Evolutionary conservation across 768 basidiomycete genomes (phyloP), one percentile per base, ranked within the genome.

Genomic region (Holtermannia corniformis): DNA sequence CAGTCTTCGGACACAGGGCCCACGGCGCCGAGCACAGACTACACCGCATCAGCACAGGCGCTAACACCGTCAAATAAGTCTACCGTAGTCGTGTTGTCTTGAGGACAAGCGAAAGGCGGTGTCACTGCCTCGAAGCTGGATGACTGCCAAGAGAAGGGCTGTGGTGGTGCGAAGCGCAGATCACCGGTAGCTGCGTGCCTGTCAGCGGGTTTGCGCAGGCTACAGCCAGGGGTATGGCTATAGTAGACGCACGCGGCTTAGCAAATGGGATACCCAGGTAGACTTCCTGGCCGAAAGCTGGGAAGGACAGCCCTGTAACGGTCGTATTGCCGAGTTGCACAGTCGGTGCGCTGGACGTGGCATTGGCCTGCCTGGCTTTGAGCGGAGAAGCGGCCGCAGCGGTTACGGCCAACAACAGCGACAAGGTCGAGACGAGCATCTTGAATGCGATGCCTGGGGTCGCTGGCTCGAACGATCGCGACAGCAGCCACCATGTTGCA

Each of bases 1-100:
- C 79, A 80, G 56, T 80, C 75, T 58, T 81, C 80, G 1, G 74
- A 75, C 25, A 26, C 19, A n/a, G n/a, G n/a, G n/a, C n/a, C n/a
- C n/a, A n/a, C n/a, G n/a, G n/a, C n/a, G n/a, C n/a, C n/a, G n/a
- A n/a, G n/a, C n/a, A n/a, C n/a, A n/a, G n/a, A n/a, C n/a, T n/a
- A n/a, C n/a, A n/a, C n/a, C n/a, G n/a, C n/a, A n/a, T n/a, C n/a
- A n/a, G n/a, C n/a, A n/a, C n/a, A n/a, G n/a, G n/a, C n/a, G n/a
- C n/a, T n/a, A n/a, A n/a, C n/a, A n/a, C n/a, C n/a, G n/a, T n/a
- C n/a, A n/a, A n/a, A n/a, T n/a, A n/a, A n/a, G n/a, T n/a, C n/a
- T n/a, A n/a, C n/a, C n/a, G n/a, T n/a, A n/a, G n/a, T n/a, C n/a
- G n/a, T n/a, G n/a, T n/a, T 26, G 25, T 49, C 37, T 49, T 72